Evolutionary conservation across 2,329 filamentous ascomycete genomes (phyloP), one percentile per base, ranked within the genome.

Genomic region (Fusarium graminum): DNA sequence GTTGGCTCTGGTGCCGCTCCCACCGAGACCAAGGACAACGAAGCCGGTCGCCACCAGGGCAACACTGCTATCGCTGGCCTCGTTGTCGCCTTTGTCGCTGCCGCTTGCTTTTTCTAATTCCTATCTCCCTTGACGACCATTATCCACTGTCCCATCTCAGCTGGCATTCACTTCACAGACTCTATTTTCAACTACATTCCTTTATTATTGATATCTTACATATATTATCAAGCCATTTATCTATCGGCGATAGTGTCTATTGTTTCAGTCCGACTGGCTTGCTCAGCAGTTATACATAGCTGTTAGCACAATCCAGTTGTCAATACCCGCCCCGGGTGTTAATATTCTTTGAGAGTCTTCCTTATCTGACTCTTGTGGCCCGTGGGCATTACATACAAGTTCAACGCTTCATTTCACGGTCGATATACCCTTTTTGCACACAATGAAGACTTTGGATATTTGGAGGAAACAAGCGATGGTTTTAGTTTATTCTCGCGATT

Each of bases 71-170:
- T 86, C 38, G 84, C 80, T 9, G 84, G 86, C 43, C 79, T 88
- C 22, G 77, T 88, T 41, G 80, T 88, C 43, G 86, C 85, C 52
- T 80, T 88, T 42, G 78, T 86, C 30, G 85, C 84, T 25, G 81
- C 85, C 26, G 80, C 81, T 16, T 83, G 79, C 68, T 76, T 85
- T 64, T 81, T 82, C 65, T 86, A 75, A 71, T 63, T 40, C 46
- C 59, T 50, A 34, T 55, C 46, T 58, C 47, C 34, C 43, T 53
- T 52, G 59, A 52, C 61, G 39, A 47, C 52, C 54, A 56, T 42
- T 34, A 36, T 38, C 44, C 42, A 50, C 54, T 55, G 50, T 40
- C 43, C 51, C 43, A 45, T 63, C 42, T 49, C 72, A 72, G 63
- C 56, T 69, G 71, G 68, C 59, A 59, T 72, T 74, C 52, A 42